Conservation (phyloP, 1,139 yeast species). For the Zygosaccharomyces pseudobailii region DNA sequence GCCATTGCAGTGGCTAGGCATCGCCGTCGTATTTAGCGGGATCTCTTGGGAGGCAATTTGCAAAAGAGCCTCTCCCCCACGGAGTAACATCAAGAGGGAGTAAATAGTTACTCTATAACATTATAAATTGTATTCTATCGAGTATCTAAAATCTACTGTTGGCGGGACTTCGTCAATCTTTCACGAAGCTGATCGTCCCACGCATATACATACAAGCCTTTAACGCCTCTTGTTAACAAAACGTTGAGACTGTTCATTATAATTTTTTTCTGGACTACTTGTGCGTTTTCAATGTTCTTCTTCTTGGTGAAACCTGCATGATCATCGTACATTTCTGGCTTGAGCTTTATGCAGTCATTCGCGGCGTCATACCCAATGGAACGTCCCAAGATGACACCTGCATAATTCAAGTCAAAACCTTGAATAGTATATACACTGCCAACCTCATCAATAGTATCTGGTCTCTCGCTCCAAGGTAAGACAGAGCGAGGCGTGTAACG, state of each 20-base stretch:
- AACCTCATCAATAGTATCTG: constrained; percentile 41
- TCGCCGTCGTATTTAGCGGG: constrained; percentile 75
- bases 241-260: constrained; percentile 42
- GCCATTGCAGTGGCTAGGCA: constrained; percentile 70
- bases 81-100: background rate
- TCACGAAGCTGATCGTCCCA: constrained; percentile 37
- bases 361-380: constrained; percentile 36
- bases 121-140: background rate
- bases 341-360: constrained; percentile 33
- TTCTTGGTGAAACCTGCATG: constrained; percentile 41
- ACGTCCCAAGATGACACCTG: constrained; percentile 41
- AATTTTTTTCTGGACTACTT: constrained; percentile 36
- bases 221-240: constrained; percentile 39
- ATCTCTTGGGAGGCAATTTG: constrained; percentile 61
- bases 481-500: constrained; percentile 38
- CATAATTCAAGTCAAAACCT: constrained; percentile 42
- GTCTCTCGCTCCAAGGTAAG: constrained; percentile 41
- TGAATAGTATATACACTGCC: constrained; percentile 43
- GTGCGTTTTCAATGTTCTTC: constrained; percentile 35
- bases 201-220: constrained; percentile 39
- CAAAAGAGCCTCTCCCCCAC: constrained; percentile 32
- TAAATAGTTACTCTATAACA: background rate
- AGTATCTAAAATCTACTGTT: background rate
- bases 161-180: constrained; percentile 22
- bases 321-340: constrained; percentile 39